Base-by-base conservation (phyloP, 2,329 filamentous ascomycete species). In the Talaromyces sp. region DNA sequence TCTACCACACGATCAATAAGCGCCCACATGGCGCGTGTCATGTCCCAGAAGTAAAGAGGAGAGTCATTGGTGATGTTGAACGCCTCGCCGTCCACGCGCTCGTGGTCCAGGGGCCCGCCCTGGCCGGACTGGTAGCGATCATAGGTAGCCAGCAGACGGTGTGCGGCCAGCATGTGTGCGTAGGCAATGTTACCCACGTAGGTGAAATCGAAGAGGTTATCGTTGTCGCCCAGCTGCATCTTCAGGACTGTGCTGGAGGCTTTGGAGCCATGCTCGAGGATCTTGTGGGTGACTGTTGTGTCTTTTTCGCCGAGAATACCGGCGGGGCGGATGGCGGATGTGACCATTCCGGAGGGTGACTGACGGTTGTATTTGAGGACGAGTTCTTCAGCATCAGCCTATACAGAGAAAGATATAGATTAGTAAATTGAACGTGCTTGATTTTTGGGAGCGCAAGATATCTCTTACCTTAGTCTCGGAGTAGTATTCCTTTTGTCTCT, bases 241-340 rank as follows among this genome's bases (percentile, higher is more conserved):
- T 83, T 83, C 33, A 90, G 87, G 59, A 89, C 86, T 64, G 83
- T 80, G 56, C 62, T 60, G 6, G 76, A 77, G 13, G 73, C 72
- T 37, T 84, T 80, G 54, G 81, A 79, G 69, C 88, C 88, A 64
- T 89, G 85, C 57, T 86, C 82, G 65, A 96, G 79, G 57, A 97
- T 82, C 62, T 87, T 85, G 58, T 86, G 84, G 30, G 93, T 84
- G 13, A 87, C 75, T 68, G 91, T 88, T 48, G 85, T 84, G 76
- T 99, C 94, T 64, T 90, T 90, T 68, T 94, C 90, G 65, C 93
- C 93, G 67, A 96, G 90, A 71, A 97, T 95, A 61, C 90, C 90
- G 11, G 91, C 88, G 6, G 92, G 90, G 14, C 94, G 89, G 59
- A 97, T 82, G 27, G 91, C 81, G 66, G 84, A 84, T n/a, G 91